Conservation (phyloP, 352 stramenopile genomes). For the Peronospora belbahrii region DNA sequence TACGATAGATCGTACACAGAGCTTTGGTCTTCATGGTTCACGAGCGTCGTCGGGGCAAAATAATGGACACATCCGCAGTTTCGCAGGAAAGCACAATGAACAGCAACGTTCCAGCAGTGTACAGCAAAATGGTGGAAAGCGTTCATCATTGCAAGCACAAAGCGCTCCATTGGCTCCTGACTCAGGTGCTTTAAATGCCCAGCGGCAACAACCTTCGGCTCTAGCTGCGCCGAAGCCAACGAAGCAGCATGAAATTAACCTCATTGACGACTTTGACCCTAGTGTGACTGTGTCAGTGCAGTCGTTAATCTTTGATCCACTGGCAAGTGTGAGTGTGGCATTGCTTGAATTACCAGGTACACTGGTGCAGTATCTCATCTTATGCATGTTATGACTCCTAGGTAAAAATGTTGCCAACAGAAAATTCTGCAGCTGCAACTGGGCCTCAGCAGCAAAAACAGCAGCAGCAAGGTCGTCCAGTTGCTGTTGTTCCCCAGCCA, state of each 20-base stretch:
- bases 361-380: conserved; percentile 1
- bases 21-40: conserved; percentile 15
- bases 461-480: conserved; percentile 9
- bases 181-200: conserved; percentile 1
- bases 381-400: conserved; percentile 13
- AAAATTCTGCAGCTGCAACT: conserved; percentile 2
- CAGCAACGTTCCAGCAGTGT: conserved; percentile 10
- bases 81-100: conserved; percentile 19
- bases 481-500: conserved; percentile 7
- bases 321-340: conserved; percentile 40
- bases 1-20: conserved; percentile 20
- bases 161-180: conserved; percentile 7
- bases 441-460: conserved; percentile 14
- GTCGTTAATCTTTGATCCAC: conserved; percentile 64
- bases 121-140: conserved; percentile 20
- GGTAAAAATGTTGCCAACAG: conserved; percentile 22
- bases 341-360: background rate
- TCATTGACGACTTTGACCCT: conserved; percentile 66
- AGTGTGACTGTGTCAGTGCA: conserved; percentile 56
- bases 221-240: conserved; percentile 22
- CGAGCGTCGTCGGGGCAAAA: conserved; percentile 15
- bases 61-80: conserved; percentile 22
- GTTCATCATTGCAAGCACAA: conserved; percentile 24
- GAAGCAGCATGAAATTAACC: conserved; percentile 63
- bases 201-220: conserved; percentile 11